A percentile compares a stretch with the other conserved stretches of the same genome.
phyloP scores from a whole-genome alignment of 1,139 yeast species.

The Torulaspora globosa region DNA sequence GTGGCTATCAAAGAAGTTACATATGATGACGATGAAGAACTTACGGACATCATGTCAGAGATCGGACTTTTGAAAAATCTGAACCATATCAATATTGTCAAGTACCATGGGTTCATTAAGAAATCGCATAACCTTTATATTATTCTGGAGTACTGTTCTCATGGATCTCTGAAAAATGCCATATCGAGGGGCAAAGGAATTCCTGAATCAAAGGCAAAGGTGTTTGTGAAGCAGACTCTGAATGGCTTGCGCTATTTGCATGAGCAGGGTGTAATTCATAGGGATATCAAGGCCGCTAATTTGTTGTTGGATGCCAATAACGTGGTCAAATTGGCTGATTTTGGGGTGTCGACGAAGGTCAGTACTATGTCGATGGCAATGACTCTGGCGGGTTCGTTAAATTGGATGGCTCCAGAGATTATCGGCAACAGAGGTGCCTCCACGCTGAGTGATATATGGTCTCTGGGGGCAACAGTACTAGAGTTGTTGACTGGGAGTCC shows the following conservation, averaged over 20 bases:
- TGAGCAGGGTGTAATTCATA: constrained; percentile 83
- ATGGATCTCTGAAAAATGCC: constrained; percentile 75
- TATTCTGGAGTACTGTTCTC: constrained; percentile 75
- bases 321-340: constrained; percentile 83
- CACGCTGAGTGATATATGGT: constrained; percentile 86
- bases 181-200: constrained; percentile 48
- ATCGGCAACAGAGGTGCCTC: constrained; percentile 84
- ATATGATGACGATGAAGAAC: constrained; percentile 52
- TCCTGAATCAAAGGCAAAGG: constrained; percentile 58
- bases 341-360: constrained; percentile 93
- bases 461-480: constrained; percentile 90
- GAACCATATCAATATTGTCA: constrained; percentile 81
- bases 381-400: constrained; percentile 96
- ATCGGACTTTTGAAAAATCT: constrained; percentile 77
- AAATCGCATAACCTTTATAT: constrained; percentile 64
- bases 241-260: constrained; percentile 77
- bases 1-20: constrained; percentile 85
- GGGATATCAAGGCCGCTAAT: constrained; percentile 95
- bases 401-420: constrained; percentile 99
- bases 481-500: constrained; percentile 86
- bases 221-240: constrained; percentile 66
- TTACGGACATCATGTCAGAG: constrained; percentile 68
- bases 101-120: constrained; percentile 82
- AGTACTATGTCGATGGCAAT: constrained; percentile 59
- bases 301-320: constrained; percentile 81